Base-by-base conservation (phyloP, 2,329 filamentous ascomycete species). In the Purpureocillium lavendulum region DNA sequence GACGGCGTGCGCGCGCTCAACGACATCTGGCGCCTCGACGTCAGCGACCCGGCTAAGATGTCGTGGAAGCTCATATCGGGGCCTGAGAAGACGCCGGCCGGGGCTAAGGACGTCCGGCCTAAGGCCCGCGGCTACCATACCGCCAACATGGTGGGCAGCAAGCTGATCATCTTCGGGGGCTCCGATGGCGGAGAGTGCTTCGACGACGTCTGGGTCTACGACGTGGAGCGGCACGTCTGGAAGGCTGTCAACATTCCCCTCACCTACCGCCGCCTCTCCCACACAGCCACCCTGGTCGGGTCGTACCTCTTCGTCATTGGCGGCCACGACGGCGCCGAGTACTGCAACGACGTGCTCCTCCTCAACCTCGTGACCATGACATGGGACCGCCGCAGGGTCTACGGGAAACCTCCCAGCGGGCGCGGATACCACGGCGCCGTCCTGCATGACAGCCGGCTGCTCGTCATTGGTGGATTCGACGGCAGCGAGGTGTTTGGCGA, bases 171-270 rank as follows among this genome's bases (percentile, higher is more conserved):
- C 50, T 84, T 75, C 55, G 80, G 80, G 30, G 80, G 80, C 28
- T 82, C 77, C 3, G 80, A 84, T 55, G 80, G 80, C 47, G 77
- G 77, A 38, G 79, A 84, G 59, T 84, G 80, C 60, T 84, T 84
- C 60, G 73, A 80, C 54, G 80, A 84, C 52, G 80, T 84, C 31
- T 84, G 80, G 80, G 74, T 84, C 24, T 84, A 82, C 60, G 79
- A 84, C 54, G 73, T 83, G 6, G 79, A 84, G 37, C 70, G 67
- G 30, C 67, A 73, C 42, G 48, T 65, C 17, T 84, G 81, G 77
- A 75, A 71, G 44, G 54, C 65, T 7, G 79, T 82, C 40, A 56
- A 65, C 41, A 78, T 82, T 17, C 70, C 77, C 15, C 55, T 75
- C 29, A 75, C 75, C n/a, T 81, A 71, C 56, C 73, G 77, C 30